Percentiles rank a stretch among this genome's conserved stretches.
Evolutionary conservation across 495 filamentous ascomycete genomes (phyloP).

Genomic region (Patellaria atrata): DNA sequence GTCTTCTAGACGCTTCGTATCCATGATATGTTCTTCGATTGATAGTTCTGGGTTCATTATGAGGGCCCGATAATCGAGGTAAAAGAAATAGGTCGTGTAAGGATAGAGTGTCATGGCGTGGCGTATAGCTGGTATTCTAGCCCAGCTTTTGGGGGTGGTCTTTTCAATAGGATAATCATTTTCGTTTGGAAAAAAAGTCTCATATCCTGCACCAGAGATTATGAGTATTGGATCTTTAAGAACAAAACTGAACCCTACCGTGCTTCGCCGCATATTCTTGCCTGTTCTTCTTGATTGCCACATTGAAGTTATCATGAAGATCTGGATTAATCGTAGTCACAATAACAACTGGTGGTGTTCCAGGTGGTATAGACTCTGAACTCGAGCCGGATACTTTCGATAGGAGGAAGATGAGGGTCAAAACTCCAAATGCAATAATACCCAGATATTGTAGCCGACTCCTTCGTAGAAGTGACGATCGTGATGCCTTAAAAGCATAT

Average conservation of each 20-base stretch:
- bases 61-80: slow-evolving; percentile 64
- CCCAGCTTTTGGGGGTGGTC: slow-evolving; percentile 56
- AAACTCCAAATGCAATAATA: slow-evolving; percentile 38
- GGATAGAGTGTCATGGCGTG: slow-evolving; percentile 75
- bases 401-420: slow-evolving; percentile 50
- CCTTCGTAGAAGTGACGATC: slow-evolving; percentile 43
- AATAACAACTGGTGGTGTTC: slow-evolving; percentile 67
- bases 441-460: slow-evolving; percentile 51
- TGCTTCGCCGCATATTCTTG: slow-evolving; percentile 75
- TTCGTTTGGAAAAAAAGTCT: slow-evolving; percentile 62
- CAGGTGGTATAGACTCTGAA: slow-evolving; percentile 37
- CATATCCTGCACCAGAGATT: slow-evolving; percentile 48
- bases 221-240: slow-evolving; percentile 3
- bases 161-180: slow-evolving; percentile 67
- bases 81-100: slow-evolving; percentile 65
- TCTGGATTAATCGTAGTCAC: slow-evolving; percentile 68
- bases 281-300: slow-evolving; percentile 67
- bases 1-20: slow-evolving; percentile 48
- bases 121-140: slow-evolving; percentile 67
- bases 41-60: slow-evolving; percentile 75
- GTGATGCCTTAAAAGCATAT: slow-evolving; percentile 40
- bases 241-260: slow-evolving; percentile 43
- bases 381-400: slow-evolving; percentile 31
- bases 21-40: slow-evolving; percentile 57
- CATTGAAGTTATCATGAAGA: slow-evolving; percentile 45